phyloP scores from a whole-genome alignment of 768 basidiomycete genomes.

The Agrocybe pediades region DNA sequence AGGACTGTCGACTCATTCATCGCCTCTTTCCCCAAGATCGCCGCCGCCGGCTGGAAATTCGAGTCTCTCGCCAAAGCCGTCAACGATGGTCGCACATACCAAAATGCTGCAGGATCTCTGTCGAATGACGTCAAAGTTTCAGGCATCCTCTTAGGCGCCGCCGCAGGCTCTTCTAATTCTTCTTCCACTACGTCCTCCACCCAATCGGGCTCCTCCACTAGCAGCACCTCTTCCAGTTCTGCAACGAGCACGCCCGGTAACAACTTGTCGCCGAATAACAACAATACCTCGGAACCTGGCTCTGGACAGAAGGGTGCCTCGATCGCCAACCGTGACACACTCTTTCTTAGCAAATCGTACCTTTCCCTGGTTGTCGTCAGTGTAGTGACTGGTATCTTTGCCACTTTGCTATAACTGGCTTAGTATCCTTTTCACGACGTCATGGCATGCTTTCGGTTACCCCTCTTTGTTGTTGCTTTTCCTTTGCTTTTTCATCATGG shows the following conservation, averaged over 20 bases:
- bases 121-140: conserved; percentile 33
- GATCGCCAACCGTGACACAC: neutral
- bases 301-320: neutral
- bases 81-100: conserved; percentile 41
- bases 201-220: neutral
- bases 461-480: neutral
- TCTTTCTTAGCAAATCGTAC: neutral
- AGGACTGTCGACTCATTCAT: conserved; percentile 69
- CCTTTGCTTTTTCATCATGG: neutral
- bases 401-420: neutral
- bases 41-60: conserved; percentile 70
- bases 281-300: too few relatives aligned
- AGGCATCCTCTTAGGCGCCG: conserved; percentile 21
- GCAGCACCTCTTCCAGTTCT: neutral
- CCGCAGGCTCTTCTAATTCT: conserved; percentile 4
- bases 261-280: too few relatives aligned
- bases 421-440: neutral
- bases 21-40: conserved; percentile 61
- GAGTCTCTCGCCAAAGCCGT: conserved; percentile 52
- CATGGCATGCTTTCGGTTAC: neutral
- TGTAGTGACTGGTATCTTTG: neutral
- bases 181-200: conserved; percentile 5
- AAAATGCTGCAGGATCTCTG: conserved; percentile 41
- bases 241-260: neutral
- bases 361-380: neutral